Evolutionary conservation across 345 rosid genomes (phyloP).

Genomic region (Salix exigua): DNA sequence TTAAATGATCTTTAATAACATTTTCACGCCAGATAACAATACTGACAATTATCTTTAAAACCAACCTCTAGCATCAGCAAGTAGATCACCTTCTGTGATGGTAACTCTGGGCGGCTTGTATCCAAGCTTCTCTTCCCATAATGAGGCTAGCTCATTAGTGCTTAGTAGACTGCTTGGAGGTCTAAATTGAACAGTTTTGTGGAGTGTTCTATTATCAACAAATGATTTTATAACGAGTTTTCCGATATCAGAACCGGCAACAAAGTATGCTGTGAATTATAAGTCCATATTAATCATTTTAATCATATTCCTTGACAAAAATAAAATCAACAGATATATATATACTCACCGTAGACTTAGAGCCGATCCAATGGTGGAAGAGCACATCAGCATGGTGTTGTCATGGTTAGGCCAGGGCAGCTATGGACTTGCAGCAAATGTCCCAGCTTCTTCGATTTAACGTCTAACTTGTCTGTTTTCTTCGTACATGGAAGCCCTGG

Average conservation of each 20-base stretch:
- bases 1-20: background rate
- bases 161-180: conserved; percentile 24
- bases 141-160: conserved; percentile 32
- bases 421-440: conserved; percentile 39
- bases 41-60: too few species aligned
- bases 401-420: conserved; percentile 42
- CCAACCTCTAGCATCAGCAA: conserved; percentile 29
- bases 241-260: conserved; percentile 34
- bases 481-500: conserved; percentile 35
- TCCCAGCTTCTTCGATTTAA: conserved; percentile 24
- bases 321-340: too few species aligned
- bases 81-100: conserved; percentile 29
- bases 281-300: background rate
- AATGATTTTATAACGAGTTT: conserved; percentile 26
- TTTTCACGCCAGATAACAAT: too few species aligned
- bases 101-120: conserved; percentile 26
- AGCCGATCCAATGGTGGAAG: conserved; percentile 37
- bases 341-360: conserved; percentile 28
- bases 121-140: conserved; percentile 38
- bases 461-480: conserved; percentile 31
- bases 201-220: conserved; percentile 24
- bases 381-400: conserved; percentile 32
- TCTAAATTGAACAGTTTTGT: conserved; percentile 35
- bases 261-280: conserved; percentile 28
- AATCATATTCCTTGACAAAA: background rate